These are phyloP conservation scores for Linderniella brevidens DNA, from an alignment of 257 asterid genomes.

Conservation along the genomic window DNA sequence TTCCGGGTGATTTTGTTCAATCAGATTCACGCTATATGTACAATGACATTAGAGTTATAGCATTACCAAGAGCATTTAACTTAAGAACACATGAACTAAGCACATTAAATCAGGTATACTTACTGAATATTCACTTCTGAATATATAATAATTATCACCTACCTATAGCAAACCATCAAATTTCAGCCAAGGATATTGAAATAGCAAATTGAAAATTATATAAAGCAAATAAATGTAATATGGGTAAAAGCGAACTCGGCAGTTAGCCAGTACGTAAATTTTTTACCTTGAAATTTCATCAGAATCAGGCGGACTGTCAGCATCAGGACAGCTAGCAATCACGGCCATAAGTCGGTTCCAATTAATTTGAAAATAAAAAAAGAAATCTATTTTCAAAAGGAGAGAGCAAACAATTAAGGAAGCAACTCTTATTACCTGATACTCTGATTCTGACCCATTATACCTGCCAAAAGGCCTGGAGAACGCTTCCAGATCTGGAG, in stretches of 20 bases:
- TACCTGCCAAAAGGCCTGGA: constrained; percentile 81
- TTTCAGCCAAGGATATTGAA: too few relatives aligned
- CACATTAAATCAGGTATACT: too few relatives aligned
- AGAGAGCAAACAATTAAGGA: constrained; percentile 1
- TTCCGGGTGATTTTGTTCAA: constrained; percentile 25
- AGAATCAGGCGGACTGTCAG: constrained; percentile 23
- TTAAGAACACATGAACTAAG: too few relatives aligned
- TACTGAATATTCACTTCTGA: too few relatives aligned
- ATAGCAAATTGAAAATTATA: too few relatives aligned
- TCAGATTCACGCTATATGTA: constrained; percentile 49
- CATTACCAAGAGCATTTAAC: not conserved
- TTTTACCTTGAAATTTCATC: constrained; percentile 52
- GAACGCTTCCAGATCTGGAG: constrained; percentile 77
- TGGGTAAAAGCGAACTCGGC: too few relatives aligned
- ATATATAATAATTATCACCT: too few relatives aligned
- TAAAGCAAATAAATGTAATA: too few relatives aligned
- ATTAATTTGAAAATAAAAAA: constrained; percentile 1
- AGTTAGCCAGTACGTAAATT: not conserved
- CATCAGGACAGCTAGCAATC: constrained; percentile 46
- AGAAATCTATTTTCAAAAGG: too few relatives aligned
- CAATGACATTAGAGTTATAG: constrained; percentile 12
- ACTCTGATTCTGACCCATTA: constrained; percentile 50
- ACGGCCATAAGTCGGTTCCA: not conserved
- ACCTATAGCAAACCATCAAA: too few relatives aligned
- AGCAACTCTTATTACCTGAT: constrained; percentile 34